phyloP scores from a whole-genome alignment of 2,329 filamentous ascomycete genomes.

The Truncatella angustata region DNA sequence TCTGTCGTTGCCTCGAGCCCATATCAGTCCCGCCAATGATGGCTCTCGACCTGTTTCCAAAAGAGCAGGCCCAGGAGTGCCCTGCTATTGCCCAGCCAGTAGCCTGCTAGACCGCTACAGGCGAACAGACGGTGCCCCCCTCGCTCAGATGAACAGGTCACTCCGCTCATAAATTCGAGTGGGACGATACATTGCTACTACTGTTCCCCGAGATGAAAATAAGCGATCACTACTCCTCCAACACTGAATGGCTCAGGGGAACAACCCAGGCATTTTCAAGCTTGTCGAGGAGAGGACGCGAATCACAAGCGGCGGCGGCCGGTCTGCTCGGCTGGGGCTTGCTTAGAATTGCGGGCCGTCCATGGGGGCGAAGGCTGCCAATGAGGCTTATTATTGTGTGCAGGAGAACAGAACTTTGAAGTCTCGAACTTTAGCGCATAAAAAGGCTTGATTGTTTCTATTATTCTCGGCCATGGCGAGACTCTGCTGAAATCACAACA shows the following conservation, averaged over 20 bases:
- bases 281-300: conserved; percentile 2
- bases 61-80: conserved; percentile 1
- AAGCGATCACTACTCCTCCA: conserved; percentile 7
- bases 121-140: conserved; percentile 4
- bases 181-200: conserved; percentile 6
- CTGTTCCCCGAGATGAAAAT: conserved; percentile 9
- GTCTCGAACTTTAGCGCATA: not conserved
- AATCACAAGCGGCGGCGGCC: not conserved
- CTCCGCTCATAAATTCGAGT: conserved; percentile 6
- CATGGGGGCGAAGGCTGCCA: not conserved
- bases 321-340: conserved; percentile 1
- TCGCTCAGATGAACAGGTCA: conserved; percentile 9
- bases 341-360: conserved; percentile 1
- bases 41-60: conserved; percentile 5
- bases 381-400: not conserved
- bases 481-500: too few relatives aligned
- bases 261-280: not conserved
- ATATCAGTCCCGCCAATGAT: conserved; percentile 5
- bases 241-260: not conserved
- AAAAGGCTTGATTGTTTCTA: too few relatives aligned
- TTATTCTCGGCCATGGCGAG: too few relatives aligned
- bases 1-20: conserved; percentile 10
- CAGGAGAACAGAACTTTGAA: not conserved
- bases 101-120: not conserved
- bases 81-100: conserved; percentile 1